Evolutionary conservation across 108 stramenopile genomes (phyloP).

Genomic region (Pseudonitzschia multistriata): DNA sequence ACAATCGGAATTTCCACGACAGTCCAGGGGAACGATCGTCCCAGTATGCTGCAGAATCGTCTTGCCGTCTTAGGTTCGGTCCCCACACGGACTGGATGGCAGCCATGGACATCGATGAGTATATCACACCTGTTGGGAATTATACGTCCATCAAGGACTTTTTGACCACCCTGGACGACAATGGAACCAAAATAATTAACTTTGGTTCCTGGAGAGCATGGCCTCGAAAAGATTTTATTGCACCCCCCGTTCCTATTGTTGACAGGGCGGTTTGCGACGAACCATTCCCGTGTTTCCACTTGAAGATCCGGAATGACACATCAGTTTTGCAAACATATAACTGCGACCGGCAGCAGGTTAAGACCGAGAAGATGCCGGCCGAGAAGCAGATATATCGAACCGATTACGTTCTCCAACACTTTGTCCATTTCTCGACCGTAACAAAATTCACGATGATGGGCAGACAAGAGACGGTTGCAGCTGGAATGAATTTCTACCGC

Average conservation of each 20-base stretch:
- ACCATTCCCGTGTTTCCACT: conserved; percentile 32
- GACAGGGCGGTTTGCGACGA: conserved; percentile 23
- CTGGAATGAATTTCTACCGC: conserved; percentile 21
- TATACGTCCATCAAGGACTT: conserved; percentile 21
- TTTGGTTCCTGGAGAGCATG: conserved; percentile 52
- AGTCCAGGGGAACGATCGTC: conserved; percentile 74
- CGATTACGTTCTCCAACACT: conserved; percentile 75
- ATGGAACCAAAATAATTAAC: conserved; percentile 35
- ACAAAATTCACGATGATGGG: conserved; percentile 39
- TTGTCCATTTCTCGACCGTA: conserved; percentile 83
- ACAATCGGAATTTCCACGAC: conserved; percentile 59
- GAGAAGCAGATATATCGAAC: conserved; percentile 81
- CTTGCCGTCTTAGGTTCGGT: conserved; percentile 72
- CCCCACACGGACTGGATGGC: conserved; percentile 74
- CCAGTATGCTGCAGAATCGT: conserved; percentile 83
- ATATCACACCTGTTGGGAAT: conserved; percentile 62
- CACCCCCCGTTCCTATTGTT: conserved; percentile 14
- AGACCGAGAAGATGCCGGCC: conserved; percentile 69
- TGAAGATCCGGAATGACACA: conserved; percentile 12
- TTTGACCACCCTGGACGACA: conserved; percentile 27
- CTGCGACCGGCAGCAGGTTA: conserved; percentile 65
- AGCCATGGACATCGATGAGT: conserved; percentile 78
- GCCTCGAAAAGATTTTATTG: conserved; percentile 35
- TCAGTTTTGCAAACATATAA: conserved; percentile 74
- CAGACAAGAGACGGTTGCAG: conserved; percentile 29